These are phyloP conservation scores for Sphaerobolus stellatus DNA, from an alignment of 1,284 basidiomycete genomes.

Conservation along the genomic window DNA sequence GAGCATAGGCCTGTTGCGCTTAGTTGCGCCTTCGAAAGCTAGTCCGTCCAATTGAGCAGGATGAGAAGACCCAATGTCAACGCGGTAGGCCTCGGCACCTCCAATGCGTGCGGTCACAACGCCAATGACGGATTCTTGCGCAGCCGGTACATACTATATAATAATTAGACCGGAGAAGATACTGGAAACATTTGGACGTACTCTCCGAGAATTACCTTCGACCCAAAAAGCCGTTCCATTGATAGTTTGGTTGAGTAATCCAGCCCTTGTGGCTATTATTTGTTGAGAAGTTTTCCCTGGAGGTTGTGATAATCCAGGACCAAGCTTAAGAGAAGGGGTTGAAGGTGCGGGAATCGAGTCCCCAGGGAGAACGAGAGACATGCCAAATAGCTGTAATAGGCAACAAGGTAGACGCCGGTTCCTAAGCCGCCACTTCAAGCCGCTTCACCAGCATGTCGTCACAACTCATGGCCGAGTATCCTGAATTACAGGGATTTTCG, in stretches of 20 bases:
- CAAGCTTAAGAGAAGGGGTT: constrained; percentile 75
- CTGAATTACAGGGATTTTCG: constrained; percentile 70
- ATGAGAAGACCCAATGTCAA: constrained; percentile 82
- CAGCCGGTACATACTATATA: constrained; percentile 77
- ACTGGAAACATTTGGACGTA: constrained; percentile 35
- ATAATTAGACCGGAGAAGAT: constrained; percentile 4
- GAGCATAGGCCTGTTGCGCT: constrained; percentile 79
- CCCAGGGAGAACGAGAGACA: constrained; percentile 52
- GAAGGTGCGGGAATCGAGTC: constrained; percentile 58
- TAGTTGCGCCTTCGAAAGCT: constrained; percentile 85
- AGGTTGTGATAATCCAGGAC: constrained; percentile 67
- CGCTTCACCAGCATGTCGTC: constrained; percentile 26
- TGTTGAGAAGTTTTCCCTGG: background rate
- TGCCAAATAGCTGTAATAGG: background rate
- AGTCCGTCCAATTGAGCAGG: constrained; percentile 73
- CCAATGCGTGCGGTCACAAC: constrained; percentile 67
- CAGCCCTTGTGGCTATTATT: constrained; percentile 67
- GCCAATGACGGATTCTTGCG: constrained; percentile 80
- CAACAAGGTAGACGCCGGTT: too few species aligned
- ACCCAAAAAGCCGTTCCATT: constrained; percentile 79
- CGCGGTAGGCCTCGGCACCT: constrained; percentile 68
- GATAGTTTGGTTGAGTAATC: constrained; percentile 62
- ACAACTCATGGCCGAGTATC: constrained; percentile 61
- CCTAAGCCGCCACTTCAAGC: too few species aligned
- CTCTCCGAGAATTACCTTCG: constrained; percentile 73